Evolutionary conservation across 495 filamentous ascomycete species (phyloP).

Genomic region (Friedmanniomyces simplex): DNA sequence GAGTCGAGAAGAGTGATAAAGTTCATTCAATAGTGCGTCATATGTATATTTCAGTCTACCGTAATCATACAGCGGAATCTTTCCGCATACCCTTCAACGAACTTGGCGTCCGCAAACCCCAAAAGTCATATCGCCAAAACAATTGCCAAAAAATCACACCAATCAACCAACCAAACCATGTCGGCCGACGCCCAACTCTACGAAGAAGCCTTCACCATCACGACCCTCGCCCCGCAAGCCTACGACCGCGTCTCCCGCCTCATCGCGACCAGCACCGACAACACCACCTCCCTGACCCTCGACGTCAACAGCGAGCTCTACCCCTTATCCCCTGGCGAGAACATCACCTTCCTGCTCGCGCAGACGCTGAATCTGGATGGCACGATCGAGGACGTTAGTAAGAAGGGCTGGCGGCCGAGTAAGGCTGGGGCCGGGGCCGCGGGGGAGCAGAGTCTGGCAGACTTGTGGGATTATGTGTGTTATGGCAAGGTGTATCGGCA

Average conservation of each 20-base stretch:
- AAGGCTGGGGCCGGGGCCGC: constrained; percentile 58
- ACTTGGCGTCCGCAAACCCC: no score
- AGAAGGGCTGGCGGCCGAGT: constrained; percentile 50
- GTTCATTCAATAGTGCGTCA: no score
- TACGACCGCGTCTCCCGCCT: constrained; percentile 92
- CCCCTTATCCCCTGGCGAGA: constrained; percentile 60
- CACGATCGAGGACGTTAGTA: constrained; percentile 46
- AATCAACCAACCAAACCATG: background rate
- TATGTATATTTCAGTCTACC: no score
- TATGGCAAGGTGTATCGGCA: constrained; percentile 97
- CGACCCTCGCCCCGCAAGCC: constrained; percentile 63
- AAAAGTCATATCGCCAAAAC: background rate
- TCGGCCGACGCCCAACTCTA: constrained; percentile 68
- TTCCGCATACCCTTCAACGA: no score
- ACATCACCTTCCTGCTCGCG: constrained; percentile 66
- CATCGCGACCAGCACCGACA: constrained; percentile 57
- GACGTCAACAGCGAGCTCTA: constrained; percentile 95
- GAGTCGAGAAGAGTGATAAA: no score
- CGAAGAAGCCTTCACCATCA: constrained; percentile 83
- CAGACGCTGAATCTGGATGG: constrained; percentile 81
- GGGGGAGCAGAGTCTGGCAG: constrained; percentile 69
- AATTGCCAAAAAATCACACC: background rate
- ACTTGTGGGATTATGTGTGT: constrained; percentile 94
- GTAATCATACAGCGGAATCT: no score
- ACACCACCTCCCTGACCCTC: constrained; percentile 62